Evolutionary conservation across 768 basidiomycete species (phyloP).

Genomic region (Epithele typhae): DNA sequence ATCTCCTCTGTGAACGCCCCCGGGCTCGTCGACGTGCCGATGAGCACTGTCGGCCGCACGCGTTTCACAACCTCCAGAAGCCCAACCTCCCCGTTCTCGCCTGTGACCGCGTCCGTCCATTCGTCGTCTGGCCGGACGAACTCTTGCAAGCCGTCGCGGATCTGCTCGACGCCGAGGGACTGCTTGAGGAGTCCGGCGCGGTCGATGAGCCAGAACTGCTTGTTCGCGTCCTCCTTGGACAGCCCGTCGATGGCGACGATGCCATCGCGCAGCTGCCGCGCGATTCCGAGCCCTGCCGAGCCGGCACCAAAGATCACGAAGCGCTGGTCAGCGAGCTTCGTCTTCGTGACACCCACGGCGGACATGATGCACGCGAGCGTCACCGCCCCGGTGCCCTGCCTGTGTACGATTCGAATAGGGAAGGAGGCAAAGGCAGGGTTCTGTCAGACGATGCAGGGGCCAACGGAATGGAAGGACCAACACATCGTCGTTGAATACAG

Average conservation of each 20-base stretch:
- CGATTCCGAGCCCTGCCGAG: constrained; percentile 78
- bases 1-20: constrained; percentile 77
- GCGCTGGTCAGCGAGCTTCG: constrained; percentile 66
- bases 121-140: constrained; percentile 57
- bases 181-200: constrained; percentile 53
- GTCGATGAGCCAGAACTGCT: constrained; percentile 71
- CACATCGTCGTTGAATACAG: constrained; percentile 86
- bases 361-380: constrained; percentile 67
- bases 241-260: constrained; percentile 52
- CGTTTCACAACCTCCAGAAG: constrained; percentile 68
- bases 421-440: too few species aligned
- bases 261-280: constrained; percentile 71
- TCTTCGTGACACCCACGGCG: constrained; percentile 63
- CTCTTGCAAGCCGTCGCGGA: constrained; percentile 44
- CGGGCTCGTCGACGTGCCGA: constrained; percentile 75
- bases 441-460: neutral
- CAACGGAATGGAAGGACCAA: constrained; percentile 22
- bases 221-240: constrained; percentile 54
- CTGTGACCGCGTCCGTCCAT: constrained; percentile 38
- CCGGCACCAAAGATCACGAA: constrained; percentile 79
- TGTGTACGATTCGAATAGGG: constrained; percentile 19
- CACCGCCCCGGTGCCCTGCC: constrained; percentile 75
- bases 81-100: constrained; percentile 38
- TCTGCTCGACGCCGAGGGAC: constrained; percentile 39
- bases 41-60: constrained; percentile 75